These are phyloP conservation scores for Borovskyia barvae DNA, from an alignment of 208 protist genomes.

Conservation along the genomic window DNA sequence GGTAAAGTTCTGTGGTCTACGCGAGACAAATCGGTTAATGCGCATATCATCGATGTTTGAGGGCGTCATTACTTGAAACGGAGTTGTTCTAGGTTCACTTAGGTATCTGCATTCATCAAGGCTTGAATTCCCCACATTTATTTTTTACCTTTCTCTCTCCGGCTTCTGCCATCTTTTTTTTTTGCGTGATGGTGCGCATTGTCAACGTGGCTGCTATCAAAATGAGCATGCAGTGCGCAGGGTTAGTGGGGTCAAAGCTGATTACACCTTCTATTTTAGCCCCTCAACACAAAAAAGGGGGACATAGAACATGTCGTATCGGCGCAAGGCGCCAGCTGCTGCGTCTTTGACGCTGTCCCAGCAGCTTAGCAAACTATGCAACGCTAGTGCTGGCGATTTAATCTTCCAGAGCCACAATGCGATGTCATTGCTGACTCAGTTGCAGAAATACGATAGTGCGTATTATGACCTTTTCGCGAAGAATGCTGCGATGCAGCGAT, in stretches of 20 bases:
- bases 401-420: constrained; percentile 88
- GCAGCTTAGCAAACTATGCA: constrained; percentile 65
- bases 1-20: too few relatives aligned
- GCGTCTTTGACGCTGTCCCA: constrained; percentile 43
- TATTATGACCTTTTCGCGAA: constrained; percentile 62
- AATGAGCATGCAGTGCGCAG: too few relatives aligned
- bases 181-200: background rate
- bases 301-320: constrained; percentile 84
- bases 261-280: too few relatives aligned
- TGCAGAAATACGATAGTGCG: constrained; percentile 43
- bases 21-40: too few relatives aligned
- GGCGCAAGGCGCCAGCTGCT: constrained; percentile 51
- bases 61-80: too few relatives aligned
- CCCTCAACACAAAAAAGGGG: too few relatives aligned
- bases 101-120: too few relatives aligned
- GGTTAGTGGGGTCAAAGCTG: too few relatives aligned
- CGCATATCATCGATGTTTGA: too few relatives aligned
- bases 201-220: too few relatives aligned
- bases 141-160: background rate
- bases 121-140: background rate
- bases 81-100: too few relatives aligned
- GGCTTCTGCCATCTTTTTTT: background rate
- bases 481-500: constrained; percentile 49
- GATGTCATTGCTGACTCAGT: constrained; percentile 52
- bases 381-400: constrained; percentile 34